A percentile compares a stretch with the other conserved stretches of the same genome.
These are phyloP conservation scores for Butyriboletus loyo DNA, from an alignment of 768 basidiomycete genomes.

Conservation along the genomic window DNA sequence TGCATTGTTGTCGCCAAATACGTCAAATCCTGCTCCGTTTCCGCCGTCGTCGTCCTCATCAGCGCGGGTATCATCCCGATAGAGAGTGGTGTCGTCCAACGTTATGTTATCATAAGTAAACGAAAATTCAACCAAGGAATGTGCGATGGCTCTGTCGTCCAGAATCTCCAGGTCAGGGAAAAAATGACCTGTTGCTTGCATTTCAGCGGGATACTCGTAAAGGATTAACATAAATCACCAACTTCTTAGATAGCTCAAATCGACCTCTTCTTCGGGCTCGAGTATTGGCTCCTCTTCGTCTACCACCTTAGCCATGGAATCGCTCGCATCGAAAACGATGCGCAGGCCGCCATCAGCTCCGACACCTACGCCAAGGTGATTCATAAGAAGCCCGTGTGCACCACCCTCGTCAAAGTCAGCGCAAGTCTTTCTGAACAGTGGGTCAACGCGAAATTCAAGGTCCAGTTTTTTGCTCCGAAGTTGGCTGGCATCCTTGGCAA, in stretches of 20 bases:
- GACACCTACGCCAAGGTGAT: constrained; percentile 79
- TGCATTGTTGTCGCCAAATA: constrained; percentile 21
- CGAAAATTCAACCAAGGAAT: constrained; percentile 76
- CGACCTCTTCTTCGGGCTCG: constrained; percentile 68
- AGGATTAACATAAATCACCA: constrained; percentile 20
- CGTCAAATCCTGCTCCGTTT: constrained; percentile 20
- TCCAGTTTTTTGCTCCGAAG: constrained; percentile 91
- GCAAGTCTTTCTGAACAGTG: constrained; percentile 95
- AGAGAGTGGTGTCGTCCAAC: constrained; percentile 61
- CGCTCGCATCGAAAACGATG: constrained; percentile 95
- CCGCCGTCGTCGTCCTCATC: constrained; percentile 36
- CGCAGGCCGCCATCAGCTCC: constrained; percentile 80
- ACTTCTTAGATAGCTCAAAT: constrained; percentile 64
- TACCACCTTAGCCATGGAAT: constrained; percentile 74
- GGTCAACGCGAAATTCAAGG: constrained; percentile 94
- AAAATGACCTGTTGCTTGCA: constrained; percentile 52
- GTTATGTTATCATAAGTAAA: constrained; percentile 66
- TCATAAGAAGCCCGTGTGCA: constrained; percentile 94
- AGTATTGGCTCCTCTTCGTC: constrained; percentile 66
- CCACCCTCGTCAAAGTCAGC: constrained; percentile 99
- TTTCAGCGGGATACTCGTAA: constrained; percentile 4
- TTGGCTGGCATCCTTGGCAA: constrained; percentile 82
- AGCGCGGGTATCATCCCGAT: constrained; percentile 49
- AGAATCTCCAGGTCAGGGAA: constrained; percentile 65
- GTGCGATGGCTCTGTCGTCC: constrained; percentile 71